Evolutionary conservation across 495 filamentous ascomycete species (phyloP).

Genomic region (Parmelia sp.): DNA sequence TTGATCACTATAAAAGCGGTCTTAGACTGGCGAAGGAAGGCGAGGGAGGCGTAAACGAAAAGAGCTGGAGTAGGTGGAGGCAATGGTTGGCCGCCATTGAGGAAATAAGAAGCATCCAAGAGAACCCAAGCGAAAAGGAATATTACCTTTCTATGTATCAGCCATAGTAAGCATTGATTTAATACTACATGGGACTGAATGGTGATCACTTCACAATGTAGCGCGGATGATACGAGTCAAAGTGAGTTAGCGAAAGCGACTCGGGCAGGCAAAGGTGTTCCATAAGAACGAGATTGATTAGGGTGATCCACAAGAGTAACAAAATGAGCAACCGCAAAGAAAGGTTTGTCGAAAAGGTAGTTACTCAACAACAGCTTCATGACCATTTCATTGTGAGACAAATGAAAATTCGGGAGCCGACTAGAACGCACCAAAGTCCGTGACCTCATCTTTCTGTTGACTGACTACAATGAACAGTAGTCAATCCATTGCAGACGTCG

Average conservation of each 20-base stretch:
- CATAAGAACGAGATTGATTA: too few relatives aligned
- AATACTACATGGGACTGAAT: background rate
- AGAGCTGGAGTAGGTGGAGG: slow-evolving; percentile 54
- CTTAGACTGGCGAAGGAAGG: slow-evolving; percentile 49
- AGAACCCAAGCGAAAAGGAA: slow-evolving; percentile 57
- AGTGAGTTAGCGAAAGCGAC: slow-evolving; percentile 64
- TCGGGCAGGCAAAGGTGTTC: too few relatives aligned
- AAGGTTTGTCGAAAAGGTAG: slow-evolving; percentile 39
- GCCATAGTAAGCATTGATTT: slow-evolving; percentile 40
- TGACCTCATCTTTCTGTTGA: background rate
- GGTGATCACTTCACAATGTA: slow-evolving; percentile 1
- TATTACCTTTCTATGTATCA: slow-evolving; percentile 59
- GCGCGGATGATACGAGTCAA: slow-evolving; percentile 63
- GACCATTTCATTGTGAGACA: too few relatives aligned
- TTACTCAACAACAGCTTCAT: background rate
- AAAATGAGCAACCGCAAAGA: too few relatives aligned
- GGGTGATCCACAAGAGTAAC: too few relatives aligned
- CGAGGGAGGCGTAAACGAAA: slow-evolving; percentile 44
- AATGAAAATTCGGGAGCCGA: too few relatives aligned
- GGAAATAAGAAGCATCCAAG: slow-evolving; percentile 48
- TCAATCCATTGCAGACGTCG: background rate
- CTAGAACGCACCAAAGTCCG: too few relatives aligned
- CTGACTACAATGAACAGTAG: background rate
- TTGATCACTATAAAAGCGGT: slow-evolving; percentile 66
- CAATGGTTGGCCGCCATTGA: slow-evolving; percentile 53